Evolutionary conservation across 371 early-diverging fungal genomes (phyloP).

Genomic region (Syncephalastrum contaminatum): DNA sequence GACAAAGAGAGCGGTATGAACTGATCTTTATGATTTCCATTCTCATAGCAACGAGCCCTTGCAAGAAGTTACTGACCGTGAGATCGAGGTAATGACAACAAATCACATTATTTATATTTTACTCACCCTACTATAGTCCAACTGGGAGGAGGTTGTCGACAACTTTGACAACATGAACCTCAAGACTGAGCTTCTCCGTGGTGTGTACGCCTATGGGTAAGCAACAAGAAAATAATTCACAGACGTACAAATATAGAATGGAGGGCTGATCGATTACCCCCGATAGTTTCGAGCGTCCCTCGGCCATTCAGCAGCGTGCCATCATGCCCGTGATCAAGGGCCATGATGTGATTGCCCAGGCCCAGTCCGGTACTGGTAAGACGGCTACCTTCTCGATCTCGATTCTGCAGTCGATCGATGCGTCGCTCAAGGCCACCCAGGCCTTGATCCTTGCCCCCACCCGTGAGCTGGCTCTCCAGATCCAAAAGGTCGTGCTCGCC

Average conservation of each 20-base stretch:
- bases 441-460: conserved; percentile 90
- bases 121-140: conserved; percentile 49
- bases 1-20: too few relatives aligned
- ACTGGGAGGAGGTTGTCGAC: conserved; percentile 73
- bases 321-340: conserved; percentile 84
- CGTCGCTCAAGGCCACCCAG: conserved; percentile 71
- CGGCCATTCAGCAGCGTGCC: conserved; percentile 91
- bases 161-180: conserved; percentile 87
- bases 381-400: conserved; percentile 96
- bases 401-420: conserved; percentile 85
- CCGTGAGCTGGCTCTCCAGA: conserved; percentile 92
- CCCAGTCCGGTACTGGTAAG: conserved; percentile 98
- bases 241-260: neutral
- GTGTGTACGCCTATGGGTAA: conserved; percentile 87
- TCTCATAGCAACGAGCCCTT: conserved; percentile 26
- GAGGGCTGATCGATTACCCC: neutral
- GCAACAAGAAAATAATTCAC: conserved; percentile 6
- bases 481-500: conserved; percentile 80
- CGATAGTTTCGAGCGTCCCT: conserved; percentile 82
- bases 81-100: conserved; percentile 19
- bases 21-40: too few relatives aligned
- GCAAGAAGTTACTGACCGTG: conserved; percentile 26
- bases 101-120: neutral
- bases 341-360: conserved; percentile 93
- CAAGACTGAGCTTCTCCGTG: conserved; percentile 82